These are phyloP conservation scores for Magnolia changhungtana DNA, from an alignment of 164 flowering plant genomes.

Conservation along the genomic window DNA sequence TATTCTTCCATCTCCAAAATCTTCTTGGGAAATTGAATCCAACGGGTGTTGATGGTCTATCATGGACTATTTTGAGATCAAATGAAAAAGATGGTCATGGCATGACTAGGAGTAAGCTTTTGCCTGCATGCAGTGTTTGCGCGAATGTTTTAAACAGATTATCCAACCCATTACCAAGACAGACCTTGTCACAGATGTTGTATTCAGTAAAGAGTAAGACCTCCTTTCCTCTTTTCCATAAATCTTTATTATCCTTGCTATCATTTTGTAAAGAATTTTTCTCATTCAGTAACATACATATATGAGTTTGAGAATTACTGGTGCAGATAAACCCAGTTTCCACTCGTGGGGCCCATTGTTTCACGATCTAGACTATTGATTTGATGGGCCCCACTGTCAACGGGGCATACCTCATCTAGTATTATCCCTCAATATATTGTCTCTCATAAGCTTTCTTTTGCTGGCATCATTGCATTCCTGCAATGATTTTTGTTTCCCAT, in stretches of 20 bases:
- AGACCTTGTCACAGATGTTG: conserved; percentile 5
- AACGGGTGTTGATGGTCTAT: conserved; percentile 44
- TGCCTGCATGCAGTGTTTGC: background rate
- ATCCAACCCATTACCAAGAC: background rate
- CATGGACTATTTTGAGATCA: conserved; percentile 63
- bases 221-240: background rate
- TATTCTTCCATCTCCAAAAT: conserved; percentile 44
- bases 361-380: too few relatives aligned
- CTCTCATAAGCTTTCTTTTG: too few relatives aligned
- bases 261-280: too few relatives aligned
- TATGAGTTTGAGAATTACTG: too few relatives aligned
- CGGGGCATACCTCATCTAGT: too few relatives aligned
- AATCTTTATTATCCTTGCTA: background rate
- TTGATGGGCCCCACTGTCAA: too few relatives aligned
- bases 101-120: background rate
- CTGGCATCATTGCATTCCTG: too few relatives aligned
- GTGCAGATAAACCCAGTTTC: too few relatives aligned
- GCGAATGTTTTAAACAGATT: background rate
- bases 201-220: conserved; percentile 4
- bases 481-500: too few relatives aligned
- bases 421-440: too few relatives aligned
- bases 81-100: conserved; percentile 17
- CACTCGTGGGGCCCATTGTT: too few relatives aligned
- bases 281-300: too few relatives aligned
- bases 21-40: conserved; percentile 50